Percentiles rank a stretch among this genome's conserved stretches.
Evolutionary conservation across 2,329 filamentous ascomycete species (phyloP).

Genomic region (Penicillium sp.): DNA sequence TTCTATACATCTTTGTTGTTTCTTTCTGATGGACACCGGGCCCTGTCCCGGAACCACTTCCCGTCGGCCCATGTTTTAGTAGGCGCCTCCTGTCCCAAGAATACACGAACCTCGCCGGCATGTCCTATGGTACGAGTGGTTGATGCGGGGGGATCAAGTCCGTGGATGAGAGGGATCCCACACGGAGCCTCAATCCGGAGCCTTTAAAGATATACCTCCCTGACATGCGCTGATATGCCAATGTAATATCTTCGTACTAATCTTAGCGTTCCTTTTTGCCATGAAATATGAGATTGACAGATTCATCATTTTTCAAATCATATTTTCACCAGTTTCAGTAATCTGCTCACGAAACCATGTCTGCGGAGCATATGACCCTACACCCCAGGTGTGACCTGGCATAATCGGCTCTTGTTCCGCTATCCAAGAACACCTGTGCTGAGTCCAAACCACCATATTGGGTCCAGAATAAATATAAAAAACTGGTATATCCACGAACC

Average conservation of each 20-base stretch:
- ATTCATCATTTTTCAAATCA: neutral
- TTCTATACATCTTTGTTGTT: neutral
- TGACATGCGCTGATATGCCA: neutral
- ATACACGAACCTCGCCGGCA: slow-evolving; percentile 5
- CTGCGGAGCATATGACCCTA: too few species aligned
- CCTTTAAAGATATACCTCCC: neutral
- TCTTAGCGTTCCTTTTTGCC: neutral
- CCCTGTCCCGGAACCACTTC: slow-evolving; percentile 11
- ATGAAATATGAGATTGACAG: neutral
- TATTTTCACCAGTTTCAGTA: neutral
- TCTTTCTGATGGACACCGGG: slow-evolving; percentile 1
- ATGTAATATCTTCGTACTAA: neutral
- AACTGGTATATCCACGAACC: too few species aligned
- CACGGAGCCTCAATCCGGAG: neutral
- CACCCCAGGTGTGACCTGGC: too few species aligned
- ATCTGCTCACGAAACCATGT: neutral
- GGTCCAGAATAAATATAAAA: too few species aligned
- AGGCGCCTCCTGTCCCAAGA: slow-evolving; percentile 8
- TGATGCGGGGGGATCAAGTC: neutral
- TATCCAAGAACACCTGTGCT: too few species aligned
- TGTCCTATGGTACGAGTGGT: slow-evolving; percentile 10
- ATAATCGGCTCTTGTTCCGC: too few species aligned
- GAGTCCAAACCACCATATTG: too few species aligned
- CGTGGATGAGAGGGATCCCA: neutral
- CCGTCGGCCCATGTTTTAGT: slow-evolving; percentile 15